Percentiles rank a stretch among this genome's conserved stretches.
Evolutionary conservation across 1,284 basidiomycete genomes (phyloP).

Genomic region (Trametes hirsuta): DNA sequence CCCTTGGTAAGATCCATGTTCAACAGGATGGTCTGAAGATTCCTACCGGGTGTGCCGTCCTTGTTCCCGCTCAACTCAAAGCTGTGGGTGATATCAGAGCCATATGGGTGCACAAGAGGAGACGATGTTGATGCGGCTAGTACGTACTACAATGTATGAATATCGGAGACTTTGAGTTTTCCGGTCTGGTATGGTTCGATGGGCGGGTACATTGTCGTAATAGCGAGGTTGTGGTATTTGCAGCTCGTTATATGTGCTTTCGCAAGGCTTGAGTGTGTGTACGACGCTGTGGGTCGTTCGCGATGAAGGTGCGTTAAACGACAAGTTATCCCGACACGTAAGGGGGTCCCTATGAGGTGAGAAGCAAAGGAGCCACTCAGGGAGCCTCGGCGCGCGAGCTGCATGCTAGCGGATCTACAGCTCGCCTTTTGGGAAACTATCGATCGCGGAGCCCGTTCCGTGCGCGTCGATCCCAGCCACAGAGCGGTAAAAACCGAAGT

Average conservation of each 20-base stretch:
- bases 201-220: conserved; percentile 32
- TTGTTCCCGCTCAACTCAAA: conserved; percentile 83
- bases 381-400: no score
- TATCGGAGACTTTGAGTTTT: conserved; percentile 71
- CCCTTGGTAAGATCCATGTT: not conserved
- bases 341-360: no score
- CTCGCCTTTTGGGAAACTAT: not conserved
- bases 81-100: conserved; percentile 43
- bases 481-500: not conserved
- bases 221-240: not conserved
- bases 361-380: no score
- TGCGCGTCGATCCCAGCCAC: no score
- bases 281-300: no score
- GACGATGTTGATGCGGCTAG: not conserved
- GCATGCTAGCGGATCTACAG: no score
- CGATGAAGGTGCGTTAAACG: no score
- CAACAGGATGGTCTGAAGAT: not conserved
- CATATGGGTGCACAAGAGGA: not conserved
- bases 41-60: conserved; percentile 72
- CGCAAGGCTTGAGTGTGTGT: no score
- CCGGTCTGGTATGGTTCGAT: conserved; percentile 66
- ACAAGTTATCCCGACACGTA: no score
- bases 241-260: not conserved
- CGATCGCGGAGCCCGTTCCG: not conserved
- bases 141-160: conserved; percentile 81